Evolutionary conservation across 441 rosid species (phyloP).

Genomic region (Gossypium trilobum): DNA sequence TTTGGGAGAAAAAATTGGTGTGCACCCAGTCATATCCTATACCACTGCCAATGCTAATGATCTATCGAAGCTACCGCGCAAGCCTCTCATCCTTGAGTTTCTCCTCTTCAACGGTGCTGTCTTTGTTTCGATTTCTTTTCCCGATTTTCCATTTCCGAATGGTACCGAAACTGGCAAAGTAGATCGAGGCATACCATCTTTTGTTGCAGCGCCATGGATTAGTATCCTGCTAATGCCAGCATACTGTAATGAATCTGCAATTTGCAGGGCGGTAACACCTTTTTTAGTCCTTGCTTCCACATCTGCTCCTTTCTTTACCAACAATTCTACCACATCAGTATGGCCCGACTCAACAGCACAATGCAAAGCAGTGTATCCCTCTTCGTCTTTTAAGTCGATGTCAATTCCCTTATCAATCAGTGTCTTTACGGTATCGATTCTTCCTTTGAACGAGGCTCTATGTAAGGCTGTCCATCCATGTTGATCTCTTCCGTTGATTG

Average conservation of each 20-base stretch:
- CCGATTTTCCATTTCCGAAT: slow-evolving; percentile 9
- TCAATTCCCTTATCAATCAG: slow-evolving; percentile 48
- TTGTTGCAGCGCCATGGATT: slow-evolving; percentile 31
- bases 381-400: slow-evolving; percentile 45
- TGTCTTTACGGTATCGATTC: slow-evolving; percentile 26
- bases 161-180: neutral
- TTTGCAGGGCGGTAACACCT: slow-evolving; percentile 36
- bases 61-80: slow-evolving; percentile 34
- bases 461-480: slow-evolving; percentile 65
- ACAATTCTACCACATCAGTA: slow-evolving; percentile 40
- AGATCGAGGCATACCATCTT: slow-evolving; percentile 12
- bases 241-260: slow-evolving; percentile 45
- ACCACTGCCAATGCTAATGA: slow-evolving; percentile 33
- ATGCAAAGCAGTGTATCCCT: slow-evolving; percentile 58
- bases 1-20: too few relatives aligned
- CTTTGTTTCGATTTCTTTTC: slow-evolving; percentile 13
- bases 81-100: slow-evolving; percentile 18
- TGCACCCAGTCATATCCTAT: neutral
- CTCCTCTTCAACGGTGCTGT: slow-evolving; percentile 29
- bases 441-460: slow-evolving; percentile 54
- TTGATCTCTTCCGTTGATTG: slow-evolving; percentile 44
- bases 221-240: slow-evolving; percentile 45
- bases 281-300: slow-evolving; percentile 45
- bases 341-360: slow-evolving; percentile 54
- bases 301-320: slow-evolving; percentile 47